Evolutionary conservation across 1,284 basidiomycete species (phyloP), one percentile per base, ranked within the genome.

Genomic region (Phellopilus nigrolimitatus): DNA sequence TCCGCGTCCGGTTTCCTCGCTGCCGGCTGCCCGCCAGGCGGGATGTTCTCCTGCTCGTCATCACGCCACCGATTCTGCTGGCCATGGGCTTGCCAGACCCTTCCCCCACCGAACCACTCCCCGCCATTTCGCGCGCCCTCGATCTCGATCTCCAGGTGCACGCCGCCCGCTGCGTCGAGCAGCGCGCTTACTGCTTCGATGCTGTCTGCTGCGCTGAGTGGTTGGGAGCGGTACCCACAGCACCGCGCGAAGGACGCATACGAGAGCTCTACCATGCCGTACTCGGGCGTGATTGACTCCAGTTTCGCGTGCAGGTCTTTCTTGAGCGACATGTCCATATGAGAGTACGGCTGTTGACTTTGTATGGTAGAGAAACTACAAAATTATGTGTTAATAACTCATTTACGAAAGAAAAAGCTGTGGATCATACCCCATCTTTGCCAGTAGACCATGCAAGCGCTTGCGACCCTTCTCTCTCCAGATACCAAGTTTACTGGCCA

Each of bases 321-420:
- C 66, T 97, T 97, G 54, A 99, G 79, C 61, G 93, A 88, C 68
- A 93, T 86, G 62, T 97, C 93, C 97, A 99, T 99, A 64, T 99
- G 94, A 0, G 86, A 73, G 64, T 92, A 97, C 1, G 88, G 79
- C 63, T 99, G 95, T 59, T 97, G 91, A 17, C 92, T 95, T 64
- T 99, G 93, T 2, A 80, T 78, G 55, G 98, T 82, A 0, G 95
- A 95, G 65, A 97, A 95, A 1, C 92, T 95, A 58, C 15, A 44
- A 21, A 56, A 49, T 56, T 15, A 30, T 28, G 24, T 17, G 34
- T 37, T 36, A 45, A 22, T 13, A 28, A 6, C 19, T 8, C 8
- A 25, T 43, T 22, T 22, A 25, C 13, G 4, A 28, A 31, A 34
- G 17, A 45, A 22, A 19, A 5, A 10, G 10, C 12, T 17, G 13